Conservation (phyloP, 345 rosid species). For the Turnera subulata region DNA sequence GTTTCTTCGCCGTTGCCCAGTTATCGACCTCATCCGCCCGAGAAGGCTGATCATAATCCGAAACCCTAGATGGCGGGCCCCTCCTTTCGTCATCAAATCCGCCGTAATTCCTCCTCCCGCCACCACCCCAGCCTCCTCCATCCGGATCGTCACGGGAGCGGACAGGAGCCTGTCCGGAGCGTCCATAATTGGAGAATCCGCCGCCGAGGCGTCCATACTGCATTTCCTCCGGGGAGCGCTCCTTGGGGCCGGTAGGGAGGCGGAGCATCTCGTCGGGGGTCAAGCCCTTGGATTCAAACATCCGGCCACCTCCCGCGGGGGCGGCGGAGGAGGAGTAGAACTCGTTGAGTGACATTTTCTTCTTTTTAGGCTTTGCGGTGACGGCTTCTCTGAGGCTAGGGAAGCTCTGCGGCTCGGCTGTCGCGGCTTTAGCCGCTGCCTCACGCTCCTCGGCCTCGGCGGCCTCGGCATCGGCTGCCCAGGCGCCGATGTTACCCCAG, state of each 20-base stretch:
- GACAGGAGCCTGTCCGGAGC: conserved; percentile 38
- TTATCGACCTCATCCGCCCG: conserved; percentile 92
- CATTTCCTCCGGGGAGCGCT: conserved; percentile 87
- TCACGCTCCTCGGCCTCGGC: conserved; percentile 62
- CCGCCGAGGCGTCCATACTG: conserved; percentile 75
- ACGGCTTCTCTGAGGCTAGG: conserved; percentile 79
- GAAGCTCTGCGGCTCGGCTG: conserved; percentile 50
- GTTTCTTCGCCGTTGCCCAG: conserved; percentile 73
- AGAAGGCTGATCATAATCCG: conserved; percentile 73
- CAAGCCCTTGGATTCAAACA: conserved; percentile 33
- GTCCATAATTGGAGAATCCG: conserved; percentile 65
- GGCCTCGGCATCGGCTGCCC: conserved; percentile 96
- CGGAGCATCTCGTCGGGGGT: conserved; percentile 74
- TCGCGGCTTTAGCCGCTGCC: conserved; percentile 31
- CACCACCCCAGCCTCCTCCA: conserved; percentile 39
- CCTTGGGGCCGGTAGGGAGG: conserved; percentile 93
- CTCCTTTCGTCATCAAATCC: conserved; percentile 81
- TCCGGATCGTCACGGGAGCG: conserved; percentile 47
- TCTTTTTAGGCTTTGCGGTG: conserved; percentile 67
- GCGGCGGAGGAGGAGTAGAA: conserved; percentile 36
- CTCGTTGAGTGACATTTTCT: conserved; percentile 71
- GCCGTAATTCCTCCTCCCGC: conserved; percentile 57
- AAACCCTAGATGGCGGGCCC: conserved; percentile 66
- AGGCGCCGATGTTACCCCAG: conserved; percentile 78
- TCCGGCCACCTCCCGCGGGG: conserved; percentile 8